phyloP scores from a whole-genome alignment of 176 grass and related monocot genomes.

The Dactylis glomerata region DNA sequence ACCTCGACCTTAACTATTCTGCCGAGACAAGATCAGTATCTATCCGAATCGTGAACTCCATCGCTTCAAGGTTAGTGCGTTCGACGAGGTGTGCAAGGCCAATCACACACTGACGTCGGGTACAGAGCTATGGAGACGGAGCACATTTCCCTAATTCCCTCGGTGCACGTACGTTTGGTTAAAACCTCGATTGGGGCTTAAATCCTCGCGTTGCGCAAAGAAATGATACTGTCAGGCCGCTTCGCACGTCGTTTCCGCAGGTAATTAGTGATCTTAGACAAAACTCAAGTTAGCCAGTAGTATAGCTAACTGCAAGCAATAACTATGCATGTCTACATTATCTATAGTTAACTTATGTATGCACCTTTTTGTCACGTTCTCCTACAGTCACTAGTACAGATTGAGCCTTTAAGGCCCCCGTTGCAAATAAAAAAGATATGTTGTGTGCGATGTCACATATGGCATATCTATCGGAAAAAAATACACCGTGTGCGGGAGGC shows the following conservation, averaged over 20 bases:
- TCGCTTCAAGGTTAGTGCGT: not conserved
- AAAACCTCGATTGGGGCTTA: not conserved
- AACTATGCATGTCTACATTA: no score
- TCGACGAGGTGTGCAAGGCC: not conserved
- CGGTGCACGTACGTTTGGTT: not conserved
- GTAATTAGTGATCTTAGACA: not conserved
- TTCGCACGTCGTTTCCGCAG: constrained; percentile 3
- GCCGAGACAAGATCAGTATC: not conserved
- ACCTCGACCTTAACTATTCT: not conserved
- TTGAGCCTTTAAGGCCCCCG: no score
- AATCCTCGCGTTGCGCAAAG: constrained; percentile 5
- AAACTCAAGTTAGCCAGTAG: not conserved
- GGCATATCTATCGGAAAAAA: no score
- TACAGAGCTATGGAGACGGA: not conserved
- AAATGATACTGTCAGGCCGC: constrained; percentile 41
- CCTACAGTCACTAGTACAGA: no score
- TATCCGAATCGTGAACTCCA: not conserved
- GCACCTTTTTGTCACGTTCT: no score
- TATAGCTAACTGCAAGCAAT: no score
- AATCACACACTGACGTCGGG: constrained; percentile 1
- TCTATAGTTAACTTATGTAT: no score
- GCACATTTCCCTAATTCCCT: constrained; percentile 26
- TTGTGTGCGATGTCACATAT: no score
- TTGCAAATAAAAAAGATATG: no score
- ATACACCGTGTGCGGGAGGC: no score